A percentile compares a stretch with the other conserved stretches of the same genome.
phyloP scores from a whole-genome alignment of 2,329 filamentous ascomycete genomes.

The Neobulgaria alba region DNA sequence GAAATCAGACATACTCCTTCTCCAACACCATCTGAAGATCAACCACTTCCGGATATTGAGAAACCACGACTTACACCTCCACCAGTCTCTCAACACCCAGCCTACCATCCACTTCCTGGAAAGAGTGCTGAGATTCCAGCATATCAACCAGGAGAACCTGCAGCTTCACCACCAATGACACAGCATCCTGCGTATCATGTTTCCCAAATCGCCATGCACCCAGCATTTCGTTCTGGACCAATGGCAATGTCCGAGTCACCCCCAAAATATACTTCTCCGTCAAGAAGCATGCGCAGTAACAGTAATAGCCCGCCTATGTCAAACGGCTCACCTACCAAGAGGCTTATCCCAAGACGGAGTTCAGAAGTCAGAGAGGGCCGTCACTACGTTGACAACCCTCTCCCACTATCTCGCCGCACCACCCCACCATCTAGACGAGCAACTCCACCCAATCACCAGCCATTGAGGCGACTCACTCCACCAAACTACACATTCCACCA shows the following conservation, averaged over 20 bases:
- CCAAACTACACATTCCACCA: not conserved
- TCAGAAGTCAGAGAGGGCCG: not conserved
- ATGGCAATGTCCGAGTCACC: not conserved
- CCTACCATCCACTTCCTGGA: slow-evolving; percentile 13
- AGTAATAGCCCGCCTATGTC: slow-evolving; percentile 18
- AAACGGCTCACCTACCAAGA: slow-evolving; percentile 4
- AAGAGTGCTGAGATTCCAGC: slow-evolving; percentile 7
- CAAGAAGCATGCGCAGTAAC: not conserved
- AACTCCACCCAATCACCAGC: not conserved
- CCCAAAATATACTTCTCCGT: not conserved
- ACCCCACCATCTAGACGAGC: not conserved
- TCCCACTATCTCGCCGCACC: not conserved
- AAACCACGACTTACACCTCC: slow-evolving; percentile 9
- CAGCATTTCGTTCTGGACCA: slow-evolving; percentile 11
- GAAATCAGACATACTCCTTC: slow-evolving; percentile 2
- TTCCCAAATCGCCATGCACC: slow-evolving; percentile 13
- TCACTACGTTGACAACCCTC: not conserved
- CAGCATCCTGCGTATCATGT: slow-evolving; percentile 17
- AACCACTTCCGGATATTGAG: slow-evolving; percentile 10
- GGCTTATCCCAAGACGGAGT: not conserved
- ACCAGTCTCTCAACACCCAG: slow-evolving; percentile 13
- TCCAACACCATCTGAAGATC: slow-evolving; percentile 4
- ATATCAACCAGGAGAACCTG: slow-evolving; percentile 7
- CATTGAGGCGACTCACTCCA: not conserved
- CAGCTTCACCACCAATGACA: slow-evolving; percentile 8